A percentile compares a stretch with the other conserved stretches of the same genome.
Conservation (phyloP, 257 asterid genomes). For the Nicotiana tabacum region DNA sequence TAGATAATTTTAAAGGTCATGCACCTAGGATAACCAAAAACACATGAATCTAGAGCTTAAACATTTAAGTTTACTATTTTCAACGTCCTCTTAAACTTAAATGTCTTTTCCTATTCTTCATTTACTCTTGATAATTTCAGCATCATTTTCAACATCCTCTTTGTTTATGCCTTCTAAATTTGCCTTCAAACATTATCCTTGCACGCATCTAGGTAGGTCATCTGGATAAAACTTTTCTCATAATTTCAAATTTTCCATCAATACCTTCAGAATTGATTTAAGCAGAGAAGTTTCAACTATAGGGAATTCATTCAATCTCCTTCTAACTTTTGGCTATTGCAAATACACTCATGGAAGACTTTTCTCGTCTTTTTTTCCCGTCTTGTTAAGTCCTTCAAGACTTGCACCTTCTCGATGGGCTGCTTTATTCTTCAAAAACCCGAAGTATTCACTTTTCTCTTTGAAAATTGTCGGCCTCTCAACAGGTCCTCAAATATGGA, state of each 20-base stretch:
- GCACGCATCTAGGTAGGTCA: too few relatives aligned
- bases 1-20: background rate
- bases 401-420: background rate
- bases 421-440: background rate
- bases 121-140: background rate
- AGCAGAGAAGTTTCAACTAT: background rate
- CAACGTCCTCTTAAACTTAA: background rate
- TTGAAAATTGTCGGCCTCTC: background rate
- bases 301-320: background rate
- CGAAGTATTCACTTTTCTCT: background rate
- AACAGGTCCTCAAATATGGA: background rate
- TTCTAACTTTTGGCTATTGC: background rate
- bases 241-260: too few relatives aligned
- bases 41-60: background rate
- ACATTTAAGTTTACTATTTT: background rate
- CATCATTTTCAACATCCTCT: background rate
- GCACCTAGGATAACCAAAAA: background rate
- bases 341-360: background rate
- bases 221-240: too few relatives aligned
- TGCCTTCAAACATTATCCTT: too few relatives aligned
- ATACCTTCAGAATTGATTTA: too few relatives aligned
- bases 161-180: background rate
- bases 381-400: background rate
- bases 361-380: background rate
- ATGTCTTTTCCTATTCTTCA: background rate